These are phyloP conservation scores for Heliamphora pulchella DNA, from an alignment of 179 eudicot species.

Conservation along the genomic window DNA sequence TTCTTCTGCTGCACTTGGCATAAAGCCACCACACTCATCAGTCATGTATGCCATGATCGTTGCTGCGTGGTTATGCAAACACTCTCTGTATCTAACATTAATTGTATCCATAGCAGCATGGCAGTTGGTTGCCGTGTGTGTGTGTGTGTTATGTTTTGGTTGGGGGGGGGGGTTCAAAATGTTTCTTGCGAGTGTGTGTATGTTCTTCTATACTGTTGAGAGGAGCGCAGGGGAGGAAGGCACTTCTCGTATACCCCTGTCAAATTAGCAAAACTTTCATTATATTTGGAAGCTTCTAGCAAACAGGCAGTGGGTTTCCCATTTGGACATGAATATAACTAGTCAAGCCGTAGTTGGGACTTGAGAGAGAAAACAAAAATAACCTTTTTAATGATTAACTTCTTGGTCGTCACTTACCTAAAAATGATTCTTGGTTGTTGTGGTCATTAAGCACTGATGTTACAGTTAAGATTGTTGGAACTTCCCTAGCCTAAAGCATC, in stretches of 20 bases:
- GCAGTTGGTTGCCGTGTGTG: background rate
- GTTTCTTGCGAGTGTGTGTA: background rate
- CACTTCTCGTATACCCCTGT: background rate
- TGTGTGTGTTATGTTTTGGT: background rate
- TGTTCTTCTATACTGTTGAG: background rate
- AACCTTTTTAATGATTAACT: background rate
- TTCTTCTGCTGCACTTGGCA: background rate
- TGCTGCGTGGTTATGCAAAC: background rate
- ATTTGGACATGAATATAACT: background rate
- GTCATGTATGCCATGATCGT: background rate
- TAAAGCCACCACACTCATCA: background rate
- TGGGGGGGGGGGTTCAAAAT: background rate
- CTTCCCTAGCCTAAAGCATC: too few relatives aligned
- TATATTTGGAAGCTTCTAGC: background rate
- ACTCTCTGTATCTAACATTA: background rate
- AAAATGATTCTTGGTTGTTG: background rate
- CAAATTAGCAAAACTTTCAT: background rate
- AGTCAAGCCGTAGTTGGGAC: background rate
- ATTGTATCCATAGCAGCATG: background rate
- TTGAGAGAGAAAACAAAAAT: background rate
- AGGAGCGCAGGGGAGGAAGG: background rate
- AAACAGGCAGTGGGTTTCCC: background rate
- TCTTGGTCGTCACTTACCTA: background rate
- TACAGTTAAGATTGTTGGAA: background rate
- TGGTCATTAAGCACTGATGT: background rate